phyloP scores from a whole-genome alignment of 1,284 basidiomycete species.

The Salmacisia buchloeana region DNA sequence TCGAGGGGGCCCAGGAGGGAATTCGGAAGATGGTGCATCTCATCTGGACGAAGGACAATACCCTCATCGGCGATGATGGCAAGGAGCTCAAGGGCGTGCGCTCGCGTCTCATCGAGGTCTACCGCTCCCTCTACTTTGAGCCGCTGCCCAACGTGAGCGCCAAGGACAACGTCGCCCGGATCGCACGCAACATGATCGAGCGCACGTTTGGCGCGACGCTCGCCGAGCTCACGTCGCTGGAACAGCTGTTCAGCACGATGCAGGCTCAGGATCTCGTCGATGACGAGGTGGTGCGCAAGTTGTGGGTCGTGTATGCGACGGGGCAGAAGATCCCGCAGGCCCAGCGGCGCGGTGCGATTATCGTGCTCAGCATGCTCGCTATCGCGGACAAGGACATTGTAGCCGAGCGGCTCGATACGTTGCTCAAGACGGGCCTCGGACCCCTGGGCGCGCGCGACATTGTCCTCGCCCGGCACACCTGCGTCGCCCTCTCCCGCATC shows the following conservation, averaged over 20 bases:
- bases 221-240: constrained; percentile 89
- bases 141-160: constrained; percentile 57
- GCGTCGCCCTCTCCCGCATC: constrained; percentile 82
- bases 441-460: constrained; percentile 68
- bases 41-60: constrained; percentile 95
- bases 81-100: constrained; percentile 75
- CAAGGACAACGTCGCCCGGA: constrained; percentile 83
- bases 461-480: constrained; percentile 84
- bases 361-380: constrained; percentile 91
- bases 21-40: constrained; percentile 96
- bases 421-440: constrained; percentile 85
- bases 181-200: constrained; percentile 90
- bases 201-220: constrained; percentile 63
- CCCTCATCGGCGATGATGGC: constrained; percentile 63
- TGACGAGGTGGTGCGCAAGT: constrained; percentile 74
- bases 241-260: constrained; percentile 92
- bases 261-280: constrained; percentile 76
- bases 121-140: constrained; percentile 79
- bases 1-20: constrained; percentile 61
- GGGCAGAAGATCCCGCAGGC: constrained; percentile 58
- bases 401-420: constrained; percentile 75
- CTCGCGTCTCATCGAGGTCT: constrained; percentile 81
- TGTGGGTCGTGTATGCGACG: constrained; percentile 83
- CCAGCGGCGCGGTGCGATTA: constrained; percentile 87
- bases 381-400: constrained; percentile 76